Evolutionary conservation across 768 basidiomycete species (phyloP), one percentile per base, ranked within the genome.

Genomic region (Coprinopsis sp.): DNA sequence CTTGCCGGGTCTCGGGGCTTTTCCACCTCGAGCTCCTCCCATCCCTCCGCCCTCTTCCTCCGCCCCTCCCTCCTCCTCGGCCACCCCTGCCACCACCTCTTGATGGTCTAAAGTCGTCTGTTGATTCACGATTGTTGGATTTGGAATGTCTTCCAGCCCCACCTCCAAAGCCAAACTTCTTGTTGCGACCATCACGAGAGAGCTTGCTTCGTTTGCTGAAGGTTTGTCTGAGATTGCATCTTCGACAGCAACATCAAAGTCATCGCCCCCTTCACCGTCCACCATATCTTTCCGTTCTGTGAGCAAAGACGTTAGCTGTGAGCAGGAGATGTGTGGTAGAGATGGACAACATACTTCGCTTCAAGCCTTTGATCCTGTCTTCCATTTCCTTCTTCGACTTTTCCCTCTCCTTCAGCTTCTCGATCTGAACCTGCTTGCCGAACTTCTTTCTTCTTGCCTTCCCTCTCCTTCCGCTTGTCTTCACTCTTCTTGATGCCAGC

Each of bases 361-460:
- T 96, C 52, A 97, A 78, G 6, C 82, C 81, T 59, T 92, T 86
- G 19, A 93, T 70, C 33, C 83, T 72, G 56, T 94, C 91, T 48
- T 87, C 85, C 77, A 95, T 85, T 25, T 91, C 89, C 70, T 94
- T 96, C 76, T 93, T 94, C 47, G 82, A 79, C 59, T 72, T 77
- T 64, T 93, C 86, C 36, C 95, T 73, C 71, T 95, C 91, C 63
- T 91, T 90, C 54, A 91, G 73, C 65, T 93, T 93, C 71, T 97
- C 94, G 29, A 89, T 67, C 67, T 99, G 96, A 10, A 98, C 91
- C 65, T 97, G 91, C 65, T 98, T 99, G 21, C 95, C 95, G 59
- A 91, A 96, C n/a, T n/a, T n/a, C n/a, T n/a, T n/a, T n/a, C 73
- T 97, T 98, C 74, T 98, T 97, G 46, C 91, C 86, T 58, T 96